phyloP scores from a whole-genome alignment of 2,329 filamentous ascomycete genomes.

The Ceratocystis harringtonii region DNA sequence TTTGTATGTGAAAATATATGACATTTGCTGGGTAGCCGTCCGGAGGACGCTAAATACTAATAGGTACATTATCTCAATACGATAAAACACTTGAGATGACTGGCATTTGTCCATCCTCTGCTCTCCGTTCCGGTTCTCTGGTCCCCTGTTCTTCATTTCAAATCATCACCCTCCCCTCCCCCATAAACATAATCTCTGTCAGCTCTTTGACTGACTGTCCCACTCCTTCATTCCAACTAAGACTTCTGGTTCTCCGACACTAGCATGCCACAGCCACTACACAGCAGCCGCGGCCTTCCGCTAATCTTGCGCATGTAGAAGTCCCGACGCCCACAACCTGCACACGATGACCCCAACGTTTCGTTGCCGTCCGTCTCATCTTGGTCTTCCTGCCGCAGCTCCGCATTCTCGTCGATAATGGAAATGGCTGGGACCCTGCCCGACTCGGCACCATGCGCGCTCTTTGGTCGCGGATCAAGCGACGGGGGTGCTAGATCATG shows the following conservation, averaged over 20 bases:
- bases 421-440: background rate
- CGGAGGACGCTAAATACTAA: background rate
- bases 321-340: slow-evolving; percentile 7
- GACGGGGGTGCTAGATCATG: background rate
- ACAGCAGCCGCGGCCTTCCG: slow-evolving; percentile 1
- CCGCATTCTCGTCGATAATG: background rate
- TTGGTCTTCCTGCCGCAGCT: background rate
- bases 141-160: no score
- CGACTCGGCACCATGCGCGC: background rate
- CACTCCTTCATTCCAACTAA: background rate
- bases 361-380: slow-evolving; percentile 1
- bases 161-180: no score
- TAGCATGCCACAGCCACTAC: slow-evolving; percentile 7
- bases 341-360: slow-evolving; percentile 1
- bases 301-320: slow-evolving; percentile 9
- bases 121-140: background rate
- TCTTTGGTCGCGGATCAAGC: background rate
- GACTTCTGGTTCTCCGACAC: background rate
- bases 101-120: no score
- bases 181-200: no score
- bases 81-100: background rate
- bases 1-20: background rate
- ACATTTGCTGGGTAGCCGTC: background rate
- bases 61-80: background rate
- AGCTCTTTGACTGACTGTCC: background rate